Percentiles rank a stretch among this genome's conserved stretches.
Conservation (phyloP, 2,329 filamentous ascomycete genomes). For the Penicillium brasilianum region DNA sequence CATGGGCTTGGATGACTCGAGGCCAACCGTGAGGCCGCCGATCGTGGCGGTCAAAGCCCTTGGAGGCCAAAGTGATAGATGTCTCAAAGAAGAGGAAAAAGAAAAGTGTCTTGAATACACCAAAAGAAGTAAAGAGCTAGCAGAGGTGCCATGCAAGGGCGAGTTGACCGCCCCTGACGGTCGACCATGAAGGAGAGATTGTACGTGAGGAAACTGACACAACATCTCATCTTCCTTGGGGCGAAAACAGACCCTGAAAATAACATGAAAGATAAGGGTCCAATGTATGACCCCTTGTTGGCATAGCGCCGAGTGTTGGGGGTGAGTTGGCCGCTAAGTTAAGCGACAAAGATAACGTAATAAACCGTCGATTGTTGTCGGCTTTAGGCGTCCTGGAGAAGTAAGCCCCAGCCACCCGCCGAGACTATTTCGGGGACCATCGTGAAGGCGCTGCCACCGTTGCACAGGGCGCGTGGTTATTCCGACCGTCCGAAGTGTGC, state of each 20-base stretch:
- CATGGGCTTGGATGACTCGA: constrained; percentile 2
- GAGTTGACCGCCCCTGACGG: constrained; percentile 1
- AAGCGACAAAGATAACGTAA: constrained; percentile 3
- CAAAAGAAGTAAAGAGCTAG: not conserved
- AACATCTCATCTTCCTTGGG: not conserved
- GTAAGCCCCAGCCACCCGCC: constrained; percentile 1
- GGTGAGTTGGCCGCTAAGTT: not conserved
- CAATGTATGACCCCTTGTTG: not conserved
- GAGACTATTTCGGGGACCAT: not conserved
- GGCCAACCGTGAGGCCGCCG: not conserved
- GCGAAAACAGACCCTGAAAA: not conserved
- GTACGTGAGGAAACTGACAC: not conserved
- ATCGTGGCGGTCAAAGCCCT: constrained; percentile 3
- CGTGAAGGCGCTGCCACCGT: not conserved
- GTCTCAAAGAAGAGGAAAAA: not conserved
- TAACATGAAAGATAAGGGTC: not conserved
- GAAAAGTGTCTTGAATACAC: not conserved
- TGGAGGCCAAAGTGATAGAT: not conserved
- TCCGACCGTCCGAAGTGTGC: constrained; percentile 5
- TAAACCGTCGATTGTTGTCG: not conserved
- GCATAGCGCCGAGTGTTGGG: not conserved
- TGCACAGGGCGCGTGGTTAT: constrained; percentile 11
- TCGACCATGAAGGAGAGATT: not conserved
- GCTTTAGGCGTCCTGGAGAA: not conserved
- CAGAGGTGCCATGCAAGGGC: constrained; percentile 14